Percentiles rank a stretch among this genome's conserved stretches.
Conservation (phyloP, 345 rosid species). For the Arabis alpina region DNA sequence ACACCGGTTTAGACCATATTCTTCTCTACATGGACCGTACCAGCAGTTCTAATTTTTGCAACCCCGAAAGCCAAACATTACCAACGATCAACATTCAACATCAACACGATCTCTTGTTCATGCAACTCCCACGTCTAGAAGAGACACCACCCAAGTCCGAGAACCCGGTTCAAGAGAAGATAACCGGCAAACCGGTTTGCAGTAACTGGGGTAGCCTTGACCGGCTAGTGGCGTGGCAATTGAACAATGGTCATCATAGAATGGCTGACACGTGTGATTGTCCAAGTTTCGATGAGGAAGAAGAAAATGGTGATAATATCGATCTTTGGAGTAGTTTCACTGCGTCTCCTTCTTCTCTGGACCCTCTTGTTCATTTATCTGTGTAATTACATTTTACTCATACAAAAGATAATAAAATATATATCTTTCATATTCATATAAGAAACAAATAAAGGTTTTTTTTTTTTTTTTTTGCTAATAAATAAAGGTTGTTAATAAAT, state of each 20-base stretch:
- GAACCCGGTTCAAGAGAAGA: slow-evolving; percentile 43
- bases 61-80: slow-evolving; percentile 54
- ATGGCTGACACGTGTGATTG: slow-evolving; percentile 41
- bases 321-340: slow-evolving; percentile 71
- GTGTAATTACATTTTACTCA: slow-evolving; percentile 48
- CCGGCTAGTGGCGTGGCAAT: slow-evolving; percentile 89
- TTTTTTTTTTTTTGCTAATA: neutral
- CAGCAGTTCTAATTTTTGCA: slow-evolving; percentile 42
- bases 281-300: slow-evolving; percentile 47
- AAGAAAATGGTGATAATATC: slow-evolving; percentile 47
- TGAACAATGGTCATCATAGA: slow-evolving; percentile 60
- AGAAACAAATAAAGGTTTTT: neutral
- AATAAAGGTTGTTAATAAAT: slow-evolving; percentile 10
- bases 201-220: slow-evolving; percentile 85
- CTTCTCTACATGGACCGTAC: slow-evolving; percentile 71
- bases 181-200: slow-evolving; percentile 31
- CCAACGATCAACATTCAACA: slow-evolving; percentile 32
- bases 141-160: slow-evolving; percentile 61
- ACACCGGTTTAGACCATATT: slow-evolving; percentile 65
- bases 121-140: slow-evolving; percentile 79
- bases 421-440: slow-evolving; percentile 8
- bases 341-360: slow-evolving; percentile 64
- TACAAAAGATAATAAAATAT: slow-evolving; percentile 11
- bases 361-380: slow-evolving; percentile 74
- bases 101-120: slow-evolving; percentile 43